Evolutionary conservation across 257 asterid species (phyloP).

Genomic region (Capsicum pubescens): DNA sequence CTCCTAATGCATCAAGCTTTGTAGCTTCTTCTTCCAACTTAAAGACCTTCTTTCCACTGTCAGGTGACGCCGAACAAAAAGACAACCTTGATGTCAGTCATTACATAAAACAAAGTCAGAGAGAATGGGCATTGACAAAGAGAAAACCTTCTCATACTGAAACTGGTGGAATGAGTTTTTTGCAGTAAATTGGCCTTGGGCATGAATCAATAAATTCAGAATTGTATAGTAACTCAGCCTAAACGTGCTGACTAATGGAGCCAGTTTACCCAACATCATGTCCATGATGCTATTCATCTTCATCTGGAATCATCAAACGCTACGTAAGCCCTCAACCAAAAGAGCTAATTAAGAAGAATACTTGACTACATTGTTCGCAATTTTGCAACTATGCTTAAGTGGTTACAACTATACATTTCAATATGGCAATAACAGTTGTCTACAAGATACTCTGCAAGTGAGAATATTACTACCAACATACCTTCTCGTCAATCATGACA

Average conservation of each 20-base stretch:
- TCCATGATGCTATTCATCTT: slow-evolving; percentile 94
- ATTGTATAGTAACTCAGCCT: slow-evolving; percentile 94
- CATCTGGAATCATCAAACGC: slow-evolving; percentile 60
- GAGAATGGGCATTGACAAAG: neutral
- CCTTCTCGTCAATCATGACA: slow-evolving; percentile 95
- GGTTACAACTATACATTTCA: neutral
- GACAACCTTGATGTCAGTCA: slow-evolving; percentile 37
- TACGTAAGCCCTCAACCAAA: neutral
- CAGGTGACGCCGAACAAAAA: slow-evolving; percentile 77
- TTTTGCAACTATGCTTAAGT: neutral
- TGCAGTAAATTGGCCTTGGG: slow-evolving; percentile 97
- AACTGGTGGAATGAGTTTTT: slow-evolving; percentile 90
- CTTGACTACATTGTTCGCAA: slow-evolving; percentile 4
- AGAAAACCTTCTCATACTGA: slow-evolving; percentile 87
- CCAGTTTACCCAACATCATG: slow-evolving; percentile 98
- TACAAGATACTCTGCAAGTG: neutral
- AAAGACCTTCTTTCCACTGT: slow-evolving; percentile 73
- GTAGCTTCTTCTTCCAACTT: slow-evolving; percentile 91
- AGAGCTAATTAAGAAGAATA: neutral
- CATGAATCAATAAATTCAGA: slow-evolving; percentile 91
- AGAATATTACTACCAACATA: slow-evolving; percentile 29
- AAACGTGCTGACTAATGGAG: slow-evolving; percentile 96
- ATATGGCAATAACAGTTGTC: slow-evolving; percentile 10
- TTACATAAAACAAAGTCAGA: slow-evolving; percentile 21
- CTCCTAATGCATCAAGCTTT: slow-evolving; percentile 87